Percentiles rank a stretch among this genome's conserved stretches.
Evolutionary conservation across 2,329 filamentous ascomycete genomes (phyloP).

Genomic region (Fusarium nisikadoi): DNA sequence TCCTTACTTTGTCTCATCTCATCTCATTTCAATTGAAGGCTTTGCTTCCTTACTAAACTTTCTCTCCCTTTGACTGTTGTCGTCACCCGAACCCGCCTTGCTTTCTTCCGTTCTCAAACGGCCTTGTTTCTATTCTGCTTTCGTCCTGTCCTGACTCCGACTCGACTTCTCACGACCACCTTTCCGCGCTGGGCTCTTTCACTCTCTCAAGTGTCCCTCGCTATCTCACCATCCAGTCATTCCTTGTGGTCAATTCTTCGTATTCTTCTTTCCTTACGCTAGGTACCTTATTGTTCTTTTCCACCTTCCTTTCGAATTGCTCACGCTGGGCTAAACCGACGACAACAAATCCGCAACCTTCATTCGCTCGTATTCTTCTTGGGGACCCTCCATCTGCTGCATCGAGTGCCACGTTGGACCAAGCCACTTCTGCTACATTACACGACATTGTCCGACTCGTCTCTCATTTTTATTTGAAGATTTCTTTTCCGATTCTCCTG

Average conservation of each 20-base stretch:
- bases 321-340: constrained; percentile 11
- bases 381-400: constrained; percentile 34
- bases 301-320: neutral
- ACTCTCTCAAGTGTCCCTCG: constrained; percentile 36
- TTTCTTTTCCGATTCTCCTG: constrained; percentile 8
- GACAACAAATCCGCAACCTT: constrained; percentile 3
- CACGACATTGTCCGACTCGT: constrained; percentile 23
- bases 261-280: constrained; percentile 16
- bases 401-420: constrained; percentile 38
- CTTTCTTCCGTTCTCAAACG: constrained; percentile 23
- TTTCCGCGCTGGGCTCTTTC: constrained; percentile 29
- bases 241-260: constrained; percentile 23
- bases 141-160: constrained; percentile 2
- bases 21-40: constrained; percentile 32
- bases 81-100: constrained; percentile 28
- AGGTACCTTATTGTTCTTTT: neutral
- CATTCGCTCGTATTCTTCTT: constrained; percentile 37
- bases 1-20: constrained; percentile 30
- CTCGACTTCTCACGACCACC: constrained; percentile 21
- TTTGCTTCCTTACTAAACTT: neutral
- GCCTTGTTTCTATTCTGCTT: constrained; percentile 32
- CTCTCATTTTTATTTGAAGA: constrained; percentile 26
- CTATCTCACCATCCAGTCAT: constrained; percentile 19
- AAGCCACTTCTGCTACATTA: constrained; percentile 25
- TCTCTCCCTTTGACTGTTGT: constrained; percentile 30